Evolutionary conservation across 495 filamentous ascomycete genomes (phyloP).

Genomic region (Lophiostoma macrostomum): DNA sequence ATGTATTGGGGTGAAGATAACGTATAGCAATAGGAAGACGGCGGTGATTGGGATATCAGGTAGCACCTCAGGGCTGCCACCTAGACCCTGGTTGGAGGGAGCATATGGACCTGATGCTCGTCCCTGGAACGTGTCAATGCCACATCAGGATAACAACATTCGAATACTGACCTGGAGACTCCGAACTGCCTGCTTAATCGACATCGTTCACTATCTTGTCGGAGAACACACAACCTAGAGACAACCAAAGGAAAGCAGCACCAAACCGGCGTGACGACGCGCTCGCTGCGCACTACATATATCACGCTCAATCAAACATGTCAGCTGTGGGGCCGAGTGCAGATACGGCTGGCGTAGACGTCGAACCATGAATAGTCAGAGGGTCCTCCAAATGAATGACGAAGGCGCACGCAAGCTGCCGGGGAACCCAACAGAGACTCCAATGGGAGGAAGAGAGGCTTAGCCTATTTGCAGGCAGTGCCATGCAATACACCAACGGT

Average conservation of each 20-base stretch:
- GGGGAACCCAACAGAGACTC: not conserved
- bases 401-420: slow-evolving; percentile 3
- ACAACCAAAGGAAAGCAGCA: too few species aligned
- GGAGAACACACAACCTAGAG: too few species aligned
- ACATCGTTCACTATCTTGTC: too few species aligned
- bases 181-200: too few species aligned
- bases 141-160: not conserved
- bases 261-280: too few species aligned
- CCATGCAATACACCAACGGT: too few species aligned
- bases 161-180: slow-evolving; percentile 1
- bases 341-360: slow-evolving; percentile 6
- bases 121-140: not conserved
- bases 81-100: slow-evolving; percentile 33
- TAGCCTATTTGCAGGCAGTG: not conserved
- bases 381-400: slow-evolving; percentile 1
- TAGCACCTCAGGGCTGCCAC: slow-evolving; percentile 34
- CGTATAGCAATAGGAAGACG: slow-evolving; percentile 40
- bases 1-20: slow-evolving; percentile 33
- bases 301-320: slow-evolving; percentile 8
- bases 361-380: not conserved
- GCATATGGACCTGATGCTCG: slow-evolving; percentile 36
- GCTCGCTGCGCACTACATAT: too few species aligned
- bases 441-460: slow-evolving; percentile 1
- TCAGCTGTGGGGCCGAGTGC: not conserved
- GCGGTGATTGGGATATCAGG: slow-evolving; percentile 38